Percentiles rank a stretch among this genome's conserved stretches.
Evolutionary conservation across 1,284 basidiomycete genomes (phyloP).

Genomic region (Ustilago trichophora): DNA sequence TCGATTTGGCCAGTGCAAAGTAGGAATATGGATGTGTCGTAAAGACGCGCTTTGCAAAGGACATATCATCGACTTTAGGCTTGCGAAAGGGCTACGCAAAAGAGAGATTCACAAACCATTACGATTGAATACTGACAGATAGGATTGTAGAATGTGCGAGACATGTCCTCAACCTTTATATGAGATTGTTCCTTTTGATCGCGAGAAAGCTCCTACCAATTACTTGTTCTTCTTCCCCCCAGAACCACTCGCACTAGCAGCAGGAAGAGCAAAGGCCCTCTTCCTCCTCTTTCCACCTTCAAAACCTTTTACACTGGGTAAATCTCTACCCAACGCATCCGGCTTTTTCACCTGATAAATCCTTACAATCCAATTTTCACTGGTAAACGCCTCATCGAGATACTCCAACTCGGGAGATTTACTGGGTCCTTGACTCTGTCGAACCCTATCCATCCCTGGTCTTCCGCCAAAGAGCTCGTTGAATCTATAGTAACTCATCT

Average conservation of each 20-base stretch:
- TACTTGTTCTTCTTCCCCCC: slow-evolving; percentile 4
- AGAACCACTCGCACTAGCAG: neutral
- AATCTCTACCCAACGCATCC: slow-evolving; percentile 84
- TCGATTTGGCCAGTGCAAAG: too few species aligned
- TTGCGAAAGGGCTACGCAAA: too few species aligned
- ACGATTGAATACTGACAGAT: too few species aligned
- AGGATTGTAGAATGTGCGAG: too few species aligned
- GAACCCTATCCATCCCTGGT: slow-evolving; percentile 58
- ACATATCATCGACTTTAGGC: too few species aligned
- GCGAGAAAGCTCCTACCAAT: too few species aligned
- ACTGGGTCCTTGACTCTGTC: slow-evolving; percentile 47
- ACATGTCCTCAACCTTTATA: too few species aligned
- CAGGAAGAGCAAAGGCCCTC: slow-evolving; percentile 26
- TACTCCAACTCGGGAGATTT: slow-evolving; percentile 55
- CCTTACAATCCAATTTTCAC: slow-evolving; percentile 70
- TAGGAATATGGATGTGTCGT: too few species aligned
- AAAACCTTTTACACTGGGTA: slow-evolving; percentile 78
- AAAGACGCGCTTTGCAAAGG: too few species aligned
- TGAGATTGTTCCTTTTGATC: too few species aligned
- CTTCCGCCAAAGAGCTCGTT: slow-evolving; percentile 68
- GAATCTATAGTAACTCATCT: slow-evolving; percentile 66
- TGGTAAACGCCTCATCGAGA: slow-evolving; percentile 65
- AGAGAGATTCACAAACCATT: too few species aligned
- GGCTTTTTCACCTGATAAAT: slow-evolving; percentile 97
- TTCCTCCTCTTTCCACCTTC: slow-evolving; percentile 82